A percentile compares a stretch with the other conserved stretches of the same genome.
phyloP scores from a whole-genome alignment of 2,329 filamentous ascomycete genomes.

The Canariomyces notabilis region DNA sequence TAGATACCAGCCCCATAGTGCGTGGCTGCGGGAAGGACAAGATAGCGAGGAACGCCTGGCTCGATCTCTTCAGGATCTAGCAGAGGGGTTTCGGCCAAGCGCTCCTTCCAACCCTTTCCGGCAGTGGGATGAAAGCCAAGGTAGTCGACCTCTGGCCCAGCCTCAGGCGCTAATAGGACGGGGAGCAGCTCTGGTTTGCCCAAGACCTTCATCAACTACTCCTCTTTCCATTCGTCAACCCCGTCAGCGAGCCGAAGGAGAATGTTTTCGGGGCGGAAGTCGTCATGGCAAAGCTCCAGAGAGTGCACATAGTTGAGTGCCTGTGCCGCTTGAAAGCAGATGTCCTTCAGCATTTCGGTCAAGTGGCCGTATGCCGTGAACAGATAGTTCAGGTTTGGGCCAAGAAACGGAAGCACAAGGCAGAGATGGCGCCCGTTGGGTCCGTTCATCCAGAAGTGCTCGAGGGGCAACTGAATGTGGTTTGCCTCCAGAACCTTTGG shows the following conservation, averaged over 20 bases:
- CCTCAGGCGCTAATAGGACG: background rate
- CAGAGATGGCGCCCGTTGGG: constrained; percentile 21
- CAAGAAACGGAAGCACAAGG: constrained; percentile 16
- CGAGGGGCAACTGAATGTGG: constrained; percentile 11
- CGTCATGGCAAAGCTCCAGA: constrained; percentile 14
- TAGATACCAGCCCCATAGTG: background rate
- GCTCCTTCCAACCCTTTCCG: too few species aligned
- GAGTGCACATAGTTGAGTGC: constrained; percentile 14
- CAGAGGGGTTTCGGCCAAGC: too few species aligned
- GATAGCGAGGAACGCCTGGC: constrained; percentile 7
- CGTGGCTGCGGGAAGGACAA: background rate
- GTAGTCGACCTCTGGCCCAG: background rate
- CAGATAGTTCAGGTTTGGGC: background rate
- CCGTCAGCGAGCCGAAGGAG: constrained; percentile 3
- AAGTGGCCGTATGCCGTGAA: background rate
- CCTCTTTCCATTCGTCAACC: constrained; percentile 9
- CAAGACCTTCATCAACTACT: constrained; percentile 3
- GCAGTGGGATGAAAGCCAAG: too few species aligned
- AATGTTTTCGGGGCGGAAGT: constrained; percentile 16
- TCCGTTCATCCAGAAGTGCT: constrained; percentile 18
- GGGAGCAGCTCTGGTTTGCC: background rate
- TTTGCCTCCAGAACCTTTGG: background rate
- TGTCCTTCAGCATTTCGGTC: constrained; percentile 9
- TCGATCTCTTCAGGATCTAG: too few species aligned
- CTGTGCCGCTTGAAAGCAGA: constrained; percentile 14